phyloP scores from a whole-genome alignment of 2,329 filamentous ascomycete species.

The Graphilbum fragrans region DNA sequence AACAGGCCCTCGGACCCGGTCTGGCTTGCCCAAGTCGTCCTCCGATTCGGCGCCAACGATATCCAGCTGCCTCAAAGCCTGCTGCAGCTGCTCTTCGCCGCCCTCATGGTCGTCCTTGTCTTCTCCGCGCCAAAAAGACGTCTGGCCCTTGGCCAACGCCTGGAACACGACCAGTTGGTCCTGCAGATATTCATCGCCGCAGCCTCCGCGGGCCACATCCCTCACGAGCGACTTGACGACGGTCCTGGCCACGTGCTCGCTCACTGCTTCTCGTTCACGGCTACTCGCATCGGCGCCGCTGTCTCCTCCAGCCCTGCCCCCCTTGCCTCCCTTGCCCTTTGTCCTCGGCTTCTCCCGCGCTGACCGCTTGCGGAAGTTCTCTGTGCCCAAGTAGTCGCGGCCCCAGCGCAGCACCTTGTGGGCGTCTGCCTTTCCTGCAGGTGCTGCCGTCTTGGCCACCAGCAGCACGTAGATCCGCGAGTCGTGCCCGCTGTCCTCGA shows the following conservation, averaged over 20 bases:
- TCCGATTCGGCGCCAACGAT: constrained; percentile 16
- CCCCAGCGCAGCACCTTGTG: constrained; percentile 23
- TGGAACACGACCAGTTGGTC: constrained; percentile 52
- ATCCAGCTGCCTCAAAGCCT: constrained; percentile 16
- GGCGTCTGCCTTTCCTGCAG: constrained; percentile 3
- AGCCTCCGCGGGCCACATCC: constrained; percentile 29
- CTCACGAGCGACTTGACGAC: constrained; percentile 31
- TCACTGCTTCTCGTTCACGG: constrained; percentile 20
- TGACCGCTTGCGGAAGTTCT: neutral
- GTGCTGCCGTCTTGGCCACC: constrained; percentile 38
- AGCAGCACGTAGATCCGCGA: constrained; percentile 43
- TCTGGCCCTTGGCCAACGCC: constrained; percentile 39
- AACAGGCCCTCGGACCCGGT: constrained; percentile 37
- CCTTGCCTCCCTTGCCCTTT: constrained; percentile 5
- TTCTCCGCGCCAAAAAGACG: constrained; percentile 27
- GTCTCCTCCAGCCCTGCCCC: neutral
- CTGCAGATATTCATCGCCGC: constrained; percentile 45
- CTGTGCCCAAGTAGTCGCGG: constrained; percentile 24
- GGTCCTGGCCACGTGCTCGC: constrained; percentile 14
- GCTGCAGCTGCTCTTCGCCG: neutral
- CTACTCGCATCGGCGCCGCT: constrained; percentile 18
- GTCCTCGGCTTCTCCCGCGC: too few relatives aligned
- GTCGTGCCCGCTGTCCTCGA: constrained; percentile 39
- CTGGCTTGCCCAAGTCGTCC: constrained; percentile 21
- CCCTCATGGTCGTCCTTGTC: constrained; percentile 8